These are phyloP conservation scores for Aspergillus aculeatinus DNA, from an alignment of 2,329 filamentous ascomycete species.

Conservation along the genomic window DNA sequence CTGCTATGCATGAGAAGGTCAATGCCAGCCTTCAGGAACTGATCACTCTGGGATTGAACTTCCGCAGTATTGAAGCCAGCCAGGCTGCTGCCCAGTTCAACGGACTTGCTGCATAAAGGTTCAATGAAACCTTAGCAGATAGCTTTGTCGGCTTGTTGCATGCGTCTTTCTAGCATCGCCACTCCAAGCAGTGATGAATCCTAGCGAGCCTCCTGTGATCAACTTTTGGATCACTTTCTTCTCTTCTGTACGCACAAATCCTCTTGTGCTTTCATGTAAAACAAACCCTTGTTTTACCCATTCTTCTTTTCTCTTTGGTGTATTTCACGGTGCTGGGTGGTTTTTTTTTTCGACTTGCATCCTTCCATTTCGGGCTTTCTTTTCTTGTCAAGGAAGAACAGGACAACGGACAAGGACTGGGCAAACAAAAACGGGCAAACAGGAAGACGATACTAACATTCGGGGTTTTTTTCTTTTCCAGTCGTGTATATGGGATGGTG, in stretches of 20 bases:
- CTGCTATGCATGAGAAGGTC: slow-evolving; percentile 44
- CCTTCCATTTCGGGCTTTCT: neutral
- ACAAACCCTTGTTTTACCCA: neutral
- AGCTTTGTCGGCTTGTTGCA: neutral
- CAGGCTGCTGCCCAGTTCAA: slow-evolving; percentile 38
- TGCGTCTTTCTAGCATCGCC: neutral
- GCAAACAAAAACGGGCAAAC: neutral
- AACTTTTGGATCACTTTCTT: neutral
- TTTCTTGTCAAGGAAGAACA: neutral
- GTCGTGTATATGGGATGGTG: neutral
- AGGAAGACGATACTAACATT: neutral
- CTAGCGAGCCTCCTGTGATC: neutral
- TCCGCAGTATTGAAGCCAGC: slow-evolving; percentile 44
- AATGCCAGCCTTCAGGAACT: slow-evolving; percentile 47
- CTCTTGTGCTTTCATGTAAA: neutral
- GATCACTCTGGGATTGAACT: slow-evolving; percentile 44
- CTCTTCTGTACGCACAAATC: neutral
- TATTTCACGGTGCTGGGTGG: slow-evolving; percentile 2
- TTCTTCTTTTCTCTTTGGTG: slow-evolving; percentile 1
- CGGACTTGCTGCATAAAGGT: slow-evolving; percentile 35
- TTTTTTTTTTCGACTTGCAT: slow-evolving; percentile 1
- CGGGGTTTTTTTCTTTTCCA: neutral
- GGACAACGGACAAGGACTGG: neutral
- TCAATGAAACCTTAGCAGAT: neutral
- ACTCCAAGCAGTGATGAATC: neutral